phyloP scores from a whole-genome alignment of 2,329 filamentous ascomycete genomes.

The Colletotrichum echinochloae region DNA sequence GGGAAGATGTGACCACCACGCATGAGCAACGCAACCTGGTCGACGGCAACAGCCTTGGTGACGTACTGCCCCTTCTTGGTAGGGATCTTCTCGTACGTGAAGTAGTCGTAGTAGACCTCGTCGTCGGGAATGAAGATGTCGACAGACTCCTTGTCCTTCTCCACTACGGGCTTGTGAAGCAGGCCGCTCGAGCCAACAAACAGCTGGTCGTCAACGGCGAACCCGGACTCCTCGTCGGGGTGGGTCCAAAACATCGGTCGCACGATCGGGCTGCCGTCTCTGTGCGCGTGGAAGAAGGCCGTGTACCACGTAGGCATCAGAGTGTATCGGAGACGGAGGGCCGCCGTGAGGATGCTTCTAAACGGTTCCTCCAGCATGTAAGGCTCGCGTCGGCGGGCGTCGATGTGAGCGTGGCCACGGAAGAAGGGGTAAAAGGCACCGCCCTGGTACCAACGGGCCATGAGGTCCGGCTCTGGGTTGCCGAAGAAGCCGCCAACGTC shows the following conservation, averaged over 20 bases:
- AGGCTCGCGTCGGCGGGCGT: slow-evolving; percentile 92
- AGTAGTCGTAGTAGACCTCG: slow-evolving; percentile 95
- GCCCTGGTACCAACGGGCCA: slow-evolving; percentile 95
- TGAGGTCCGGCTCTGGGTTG: slow-evolving; percentile 91
- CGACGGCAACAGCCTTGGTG: slow-evolving; percentile 80
- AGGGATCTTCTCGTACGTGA: slow-evolving; percentile 81
- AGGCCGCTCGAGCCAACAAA: slow-evolving; percentile 91
- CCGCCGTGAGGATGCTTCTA: slow-evolving; percentile 86
- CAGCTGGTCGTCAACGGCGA: slow-evolving; percentile 90
- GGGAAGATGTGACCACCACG: slow-evolving; percentile 92
- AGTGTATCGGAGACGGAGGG: slow-evolving; percentile 88
- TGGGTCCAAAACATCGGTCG: slow-evolving; percentile 94
- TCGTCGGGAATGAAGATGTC: slow-evolving; percentile 90
- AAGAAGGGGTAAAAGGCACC: slow-evolving; percentile 99
- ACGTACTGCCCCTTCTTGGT: slow-evolving; percentile 77
- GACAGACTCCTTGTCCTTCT: slow-evolving; percentile 77
- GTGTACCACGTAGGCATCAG: slow-evolving; percentile 97
- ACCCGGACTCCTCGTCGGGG: slow-evolving; percentile 86
- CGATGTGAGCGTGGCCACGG: slow-evolving; percentile 96
- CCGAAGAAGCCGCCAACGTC: slow-evolving; percentile 99
- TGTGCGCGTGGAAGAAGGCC: slow-evolving; percentile 89
- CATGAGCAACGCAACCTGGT: slow-evolving; percentile 91
- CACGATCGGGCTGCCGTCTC: slow-evolving; percentile 86
- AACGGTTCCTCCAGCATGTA: slow-evolving; percentile 90
- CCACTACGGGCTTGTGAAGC: slow-evolving; percentile 90